phyloP scores from a whole-genome alignment of 768 basidiomycete genomes.

The Mycena belliarum region DNA sequence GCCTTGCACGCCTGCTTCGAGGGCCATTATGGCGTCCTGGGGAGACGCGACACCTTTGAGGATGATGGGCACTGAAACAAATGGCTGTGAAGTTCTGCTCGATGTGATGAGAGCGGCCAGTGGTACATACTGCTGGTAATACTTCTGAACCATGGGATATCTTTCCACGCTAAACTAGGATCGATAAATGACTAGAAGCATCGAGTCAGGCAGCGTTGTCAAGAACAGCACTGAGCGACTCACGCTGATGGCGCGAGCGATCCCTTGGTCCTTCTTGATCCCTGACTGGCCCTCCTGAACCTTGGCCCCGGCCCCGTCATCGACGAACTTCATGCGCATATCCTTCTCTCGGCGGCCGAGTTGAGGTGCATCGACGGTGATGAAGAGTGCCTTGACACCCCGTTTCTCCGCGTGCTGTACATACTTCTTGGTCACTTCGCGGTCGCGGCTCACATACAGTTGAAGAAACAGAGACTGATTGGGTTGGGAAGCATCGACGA shows the following conservation, averaged over 20 bases:
- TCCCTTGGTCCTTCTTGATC: conserved; percentile 86
- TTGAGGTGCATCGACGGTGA: conserved; percentile 94
- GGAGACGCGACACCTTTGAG: conserved; percentile 68
- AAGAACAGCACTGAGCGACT: too few species aligned
- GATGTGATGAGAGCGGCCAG: not conserved
- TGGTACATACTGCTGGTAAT: conserved; percentile 62
- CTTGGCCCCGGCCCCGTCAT: conserved; percentile 58
- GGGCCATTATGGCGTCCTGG: conserved; percentile 41
- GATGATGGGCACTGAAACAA: conserved; percentile 58
- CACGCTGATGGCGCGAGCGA: conserved; percentile 90
- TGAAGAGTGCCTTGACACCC: conserved; percentile 92
- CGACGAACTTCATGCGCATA: conserved; percentile 95
- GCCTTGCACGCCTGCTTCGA: conserved; percentile 33
- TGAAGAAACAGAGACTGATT: conserved; percentile 87
- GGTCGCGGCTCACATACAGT: conserved; percentile 92
- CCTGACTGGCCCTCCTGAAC: conserved; percentile 49
- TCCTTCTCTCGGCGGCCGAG: conserved; percentile 95
- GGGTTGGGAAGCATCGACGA: conserved; percentile 81
- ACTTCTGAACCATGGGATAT: conserved; percentile 78
- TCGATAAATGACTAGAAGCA: conserved; percentile 84
- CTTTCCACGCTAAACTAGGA: conserved; percentile 83
- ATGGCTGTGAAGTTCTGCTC: conserved; percentile 36
- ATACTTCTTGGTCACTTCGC: conserved; percentile 79
- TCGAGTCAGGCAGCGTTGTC: not conserved
- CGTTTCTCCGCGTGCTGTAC: conserved; percentile 89